Conservation (phyloP, 179 eudicot genomes). For the Beta corolliflora region DNA sequence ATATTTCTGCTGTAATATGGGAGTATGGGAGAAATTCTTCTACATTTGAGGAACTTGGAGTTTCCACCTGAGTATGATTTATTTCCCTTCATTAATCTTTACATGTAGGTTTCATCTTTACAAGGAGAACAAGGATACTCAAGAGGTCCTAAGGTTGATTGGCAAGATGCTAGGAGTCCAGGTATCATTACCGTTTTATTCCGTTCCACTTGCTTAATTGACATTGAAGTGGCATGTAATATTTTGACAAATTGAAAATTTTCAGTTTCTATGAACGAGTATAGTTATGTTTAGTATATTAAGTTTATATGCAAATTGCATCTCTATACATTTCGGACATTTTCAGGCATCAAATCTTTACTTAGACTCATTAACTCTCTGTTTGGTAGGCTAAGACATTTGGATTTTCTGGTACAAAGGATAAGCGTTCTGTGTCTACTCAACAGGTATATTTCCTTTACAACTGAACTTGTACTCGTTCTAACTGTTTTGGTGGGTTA, state of each 20-base stretch:
- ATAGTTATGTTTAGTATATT: neutral
- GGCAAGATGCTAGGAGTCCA: conserved; percentile 96
- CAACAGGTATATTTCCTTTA: conserved; percentile 64
- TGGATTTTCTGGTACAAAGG: conserved; percentile 99
- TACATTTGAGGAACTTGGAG: neutral
- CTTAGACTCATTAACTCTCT: conserved; percentile 19
- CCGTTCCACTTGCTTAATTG: neutral
- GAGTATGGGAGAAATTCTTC: neutral
- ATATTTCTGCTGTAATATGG: neutral
- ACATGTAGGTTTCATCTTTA: conserved; percentile 81
- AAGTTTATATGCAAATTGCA: neutral
- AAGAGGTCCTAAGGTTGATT: conserved; percentile 81
- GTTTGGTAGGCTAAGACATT: conserved; percentile 81
- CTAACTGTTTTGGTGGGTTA: neutral
- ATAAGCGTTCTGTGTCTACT: conserved; percentile 91
- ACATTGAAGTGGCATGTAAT: neutral
- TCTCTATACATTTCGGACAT: neutral
- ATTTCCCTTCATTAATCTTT: conserved; percentile 9
- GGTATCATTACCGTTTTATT: conserved; percentile 37
- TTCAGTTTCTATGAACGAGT: neutral
- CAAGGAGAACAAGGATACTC: conserved; percentile 99
- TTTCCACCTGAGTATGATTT: conserved; percentile 2
- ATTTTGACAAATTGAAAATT: neutral
- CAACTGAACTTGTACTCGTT: neutral
- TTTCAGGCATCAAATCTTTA: neutral